Evolutionary conservation across 768 basidiomycete genomes (phyloP), one percentile per base, ranked within the genome.

Genomic region (Leccinum boreale): DNA sequence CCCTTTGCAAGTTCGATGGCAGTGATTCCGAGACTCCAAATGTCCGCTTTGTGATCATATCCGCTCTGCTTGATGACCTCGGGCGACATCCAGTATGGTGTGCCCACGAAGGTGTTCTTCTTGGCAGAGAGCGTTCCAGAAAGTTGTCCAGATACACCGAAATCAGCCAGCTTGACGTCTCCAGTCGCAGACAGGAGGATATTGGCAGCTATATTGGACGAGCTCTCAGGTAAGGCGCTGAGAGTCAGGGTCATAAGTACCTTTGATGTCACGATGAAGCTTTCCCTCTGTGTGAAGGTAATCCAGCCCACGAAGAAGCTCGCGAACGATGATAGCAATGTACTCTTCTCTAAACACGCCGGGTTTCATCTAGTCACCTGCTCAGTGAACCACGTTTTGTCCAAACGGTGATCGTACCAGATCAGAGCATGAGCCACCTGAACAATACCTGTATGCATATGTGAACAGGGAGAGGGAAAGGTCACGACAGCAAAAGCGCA

Each of bases 61-160:
- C 97, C 97, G 56, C 94, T 96, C 75, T 99, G 97, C 72, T 98
- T 98, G 78, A 99, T 99, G 23, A 98, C 95, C 70, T 99, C 97
- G 6, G 97, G 97, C 7, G 93, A 94, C 97, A 99, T 99, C 97
- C 97, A 99, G 70, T 98, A 99, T 3, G 96, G 96, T 17, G 96
- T 95, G 28, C 93, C 93, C 31, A 96, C 96, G 70, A 95, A 98
- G 1, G 96, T 99, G 66, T 99, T 98, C 83, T 98, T 94, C 83
- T 93, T 94, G 19, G 91, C 92, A 11, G 90, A 92, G 46, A 95
- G 77, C 2, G 92, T 95, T 3, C 94, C 94, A 21, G 92, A 94
- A 28, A 99, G 81, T 68, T 99, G 97, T 28, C 97, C 97, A 1
- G 95, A 98, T 4, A 99, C 97, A 68, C 97, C 97, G 68, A 99